phyloP scores from a whole-genome alignment of 1,284 basidiomycete species.

The Cryptococcus sp. region DNA sequence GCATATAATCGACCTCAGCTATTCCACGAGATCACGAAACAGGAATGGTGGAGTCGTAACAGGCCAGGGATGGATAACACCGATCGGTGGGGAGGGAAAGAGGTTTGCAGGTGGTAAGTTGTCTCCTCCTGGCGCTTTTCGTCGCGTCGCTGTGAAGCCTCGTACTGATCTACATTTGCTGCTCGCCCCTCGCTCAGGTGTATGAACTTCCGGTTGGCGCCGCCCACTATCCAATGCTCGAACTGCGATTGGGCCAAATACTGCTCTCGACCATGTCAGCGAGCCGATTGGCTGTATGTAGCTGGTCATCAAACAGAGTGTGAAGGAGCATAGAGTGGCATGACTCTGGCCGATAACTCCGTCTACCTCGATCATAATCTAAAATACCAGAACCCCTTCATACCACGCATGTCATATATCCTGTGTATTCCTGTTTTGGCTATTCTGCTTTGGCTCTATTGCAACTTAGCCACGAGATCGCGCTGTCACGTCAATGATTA shows the following conservation, averaged over 20 bases:
- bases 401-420: background rate
- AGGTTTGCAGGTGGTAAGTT: slow-evolving; percentile 44
- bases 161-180: background rate
- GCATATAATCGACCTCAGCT: slow-evolving; percentile 36
- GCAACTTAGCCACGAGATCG: slow-evolving; percentile 21
- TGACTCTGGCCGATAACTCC: background rate
- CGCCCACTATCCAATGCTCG: slow-evolving; percentile 25
- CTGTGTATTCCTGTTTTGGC: background rate
- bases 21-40: slow-evolving; percentile 39
- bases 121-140: background rate
- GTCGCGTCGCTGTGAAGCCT: no score
- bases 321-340: slow-evolving; percentile 1
- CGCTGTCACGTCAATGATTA: slow-evolving; percentile 9
- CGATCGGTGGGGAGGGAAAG: slow-evolving; percentile 38
- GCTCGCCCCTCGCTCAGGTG: slow-evolving; percentile 29
- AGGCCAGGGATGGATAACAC: slow-evolving; percentile 18
- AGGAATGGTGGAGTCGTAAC: slow-evolving; percentile 39
- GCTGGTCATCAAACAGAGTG: slow-evolving; percentile 46
- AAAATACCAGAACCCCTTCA: background rate
- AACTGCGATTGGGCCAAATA: slow-evolving; percentile 48
- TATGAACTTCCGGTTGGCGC: slow-evolving; percentile 31
- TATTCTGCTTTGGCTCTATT: slow-evolving; percentile 2
- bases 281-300: slow-evolving; percentile 41
- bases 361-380: background rate
- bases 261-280: slow-evolving; percentile 48